Evolutionary conservation across 2,329 filamentous ascomycete species (phyloP), one percentile per base, ranked within the genome.

Genomic region (Whalleya microplaca): DNA sequence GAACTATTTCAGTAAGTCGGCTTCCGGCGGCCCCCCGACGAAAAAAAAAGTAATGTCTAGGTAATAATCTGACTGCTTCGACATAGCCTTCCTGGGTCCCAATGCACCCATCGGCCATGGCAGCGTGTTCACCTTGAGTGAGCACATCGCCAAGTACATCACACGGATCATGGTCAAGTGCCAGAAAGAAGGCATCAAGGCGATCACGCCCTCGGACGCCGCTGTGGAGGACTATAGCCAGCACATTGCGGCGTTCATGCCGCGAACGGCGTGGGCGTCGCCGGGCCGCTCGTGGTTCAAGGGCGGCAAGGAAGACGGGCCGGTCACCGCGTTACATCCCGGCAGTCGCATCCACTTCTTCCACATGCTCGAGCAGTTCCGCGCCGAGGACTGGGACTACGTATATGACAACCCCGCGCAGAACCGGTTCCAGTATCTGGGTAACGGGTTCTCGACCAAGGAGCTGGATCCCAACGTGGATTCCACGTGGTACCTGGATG

Each of bases 361-460:
- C 66, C 76, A 80, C 58, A 82, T 82, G 78, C 72, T 84, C 20
- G 76, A 79, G 62, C 65, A 67, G 7, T 76, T 83, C 56, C 71
- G 81, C 41, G 77, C 76, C 18, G 81, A 84, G 66, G 78, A 84
- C 62, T 84, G 76, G 73, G 80, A 83, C 45, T 83, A 80, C 61
- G 72, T 77, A 20, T 79, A 80, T 42, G 72, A 76, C 23, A 67
- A 59, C 57, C 59, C 53, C 8, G 61, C 60, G n/a, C 59, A 61
- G 53, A 83, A 83, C 60, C 70, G 80, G 29, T 83, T 82, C 61
- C 68, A 62, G n/a, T 83, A 81, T 55, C 70, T 83, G 8, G 80
- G 81, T 8, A 83, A 83, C 47, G 81, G 81, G 1, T 82, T 82
- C 63, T 80, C 80, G 21, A 70, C 69, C 3, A 74, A 71, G 62